Base-by-base conservation (phyloP, 1,284 basidiomycete genomes). In the Cystobasidium slooffiae region DNA sequence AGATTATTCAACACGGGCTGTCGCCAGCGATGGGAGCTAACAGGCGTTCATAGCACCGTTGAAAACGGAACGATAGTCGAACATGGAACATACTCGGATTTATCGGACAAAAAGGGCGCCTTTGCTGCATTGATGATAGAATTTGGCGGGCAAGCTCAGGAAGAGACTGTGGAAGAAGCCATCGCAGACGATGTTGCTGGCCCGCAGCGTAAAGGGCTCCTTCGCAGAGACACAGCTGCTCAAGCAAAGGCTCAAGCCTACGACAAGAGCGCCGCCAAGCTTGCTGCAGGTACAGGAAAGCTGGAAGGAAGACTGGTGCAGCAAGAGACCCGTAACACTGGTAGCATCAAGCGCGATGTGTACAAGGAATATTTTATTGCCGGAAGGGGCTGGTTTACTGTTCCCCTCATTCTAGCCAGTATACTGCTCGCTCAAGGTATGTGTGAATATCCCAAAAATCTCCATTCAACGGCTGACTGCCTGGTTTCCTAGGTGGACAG, bases 41-140 rank as follows among this genome's bases (percentile, higher is more conserved):
- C 6, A 20, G 9, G 5, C 18, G 16, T n/a, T 7, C 18, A 49
- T 24, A 66, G 47, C 80, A 87, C 89, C 51, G 86, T 91, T 81
- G 90, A 92, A 41, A 86, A 90, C 69, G 90, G 90, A 9, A 80
- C 80, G 12, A 87, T 91, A 46, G 87, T 83, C 18, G 90, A 90
- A 81, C 85, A 86, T 22, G 93, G 92, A 0, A 89, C 90, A 0
- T 93, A 91, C 77, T 79, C 84, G 1, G 88, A 89, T 74, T 85
- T 94, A 41, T 87, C 90, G 80, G 83, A 82, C 6, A 86, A 85
- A 53, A 82, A 87, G 16, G 90, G 90, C 5, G 88, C 88, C 31
- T 95, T 95, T 80, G 83, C 89, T 39, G 86, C 85, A 68, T 89
- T 95, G 76, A 85, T 94, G 72, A 83, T 83, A 24, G 90, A 88